Conservation (phyloP, 306 rosid species). For the Casuarina cunninghamiana region DNA sequence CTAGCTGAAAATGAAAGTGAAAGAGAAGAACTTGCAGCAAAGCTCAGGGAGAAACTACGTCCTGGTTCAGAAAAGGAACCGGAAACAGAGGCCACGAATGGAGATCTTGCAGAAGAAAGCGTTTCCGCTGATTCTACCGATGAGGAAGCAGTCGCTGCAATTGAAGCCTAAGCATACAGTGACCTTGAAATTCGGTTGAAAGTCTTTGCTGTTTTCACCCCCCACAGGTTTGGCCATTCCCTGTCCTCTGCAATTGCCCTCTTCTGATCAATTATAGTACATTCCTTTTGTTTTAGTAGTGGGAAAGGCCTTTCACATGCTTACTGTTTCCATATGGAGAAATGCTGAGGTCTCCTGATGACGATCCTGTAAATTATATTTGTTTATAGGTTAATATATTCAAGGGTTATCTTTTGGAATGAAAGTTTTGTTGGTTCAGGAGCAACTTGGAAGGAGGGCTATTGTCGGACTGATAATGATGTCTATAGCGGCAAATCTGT, state of each 20-base stretch:
- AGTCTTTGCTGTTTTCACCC: slow-evolving; percentile 5
- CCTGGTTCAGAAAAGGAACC: slow-evolving; percentile 29
- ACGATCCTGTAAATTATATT: slow-evolving; percentile 25
- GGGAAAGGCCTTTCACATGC: slow-evolving; percentile 18
- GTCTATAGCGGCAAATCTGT: slow-evolving; percentile 26
- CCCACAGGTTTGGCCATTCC: slow-evolving; percentile 13
- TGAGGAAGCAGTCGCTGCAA: slow-evolving; percentile 52
- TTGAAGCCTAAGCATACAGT: slow-evolving; percentile 46
- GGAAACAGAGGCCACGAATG: slow-evolving; percentile 37
- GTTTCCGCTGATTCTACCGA: slow-evolving; percentile 60
- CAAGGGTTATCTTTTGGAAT: slow-evolving; percentile 16
- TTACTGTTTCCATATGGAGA: slow-evolving; percentile 21
- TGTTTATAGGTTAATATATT: slow-evolving; percentile 35
- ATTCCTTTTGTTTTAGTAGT: slow-evolving; percentile 11
- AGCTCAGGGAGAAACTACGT: slow-evolving; percentile 65
- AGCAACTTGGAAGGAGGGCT: slow-evolving; percentile 22
- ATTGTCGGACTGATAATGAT: slow-evolving; percentile 13
- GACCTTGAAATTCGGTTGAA: slow-evolving; percentile 11
- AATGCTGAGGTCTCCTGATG: slow-evolving; percentile 5
- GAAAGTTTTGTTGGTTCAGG: slow-evolving; percentile 39
- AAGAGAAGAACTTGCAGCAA: slow-evolving; percentile 52
- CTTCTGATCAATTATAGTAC: slow-evolving; percentile 14
- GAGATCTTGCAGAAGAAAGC: slow-evolving; percentile 43
- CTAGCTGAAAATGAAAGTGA: slow-evolving; percentile 46
- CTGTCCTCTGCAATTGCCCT: slow-evolving; percentile 16